Evolutionary conservation across 768 basidiomycete genomes (phyloP).

Genomic region (Suillus occidentalis): DNA sequence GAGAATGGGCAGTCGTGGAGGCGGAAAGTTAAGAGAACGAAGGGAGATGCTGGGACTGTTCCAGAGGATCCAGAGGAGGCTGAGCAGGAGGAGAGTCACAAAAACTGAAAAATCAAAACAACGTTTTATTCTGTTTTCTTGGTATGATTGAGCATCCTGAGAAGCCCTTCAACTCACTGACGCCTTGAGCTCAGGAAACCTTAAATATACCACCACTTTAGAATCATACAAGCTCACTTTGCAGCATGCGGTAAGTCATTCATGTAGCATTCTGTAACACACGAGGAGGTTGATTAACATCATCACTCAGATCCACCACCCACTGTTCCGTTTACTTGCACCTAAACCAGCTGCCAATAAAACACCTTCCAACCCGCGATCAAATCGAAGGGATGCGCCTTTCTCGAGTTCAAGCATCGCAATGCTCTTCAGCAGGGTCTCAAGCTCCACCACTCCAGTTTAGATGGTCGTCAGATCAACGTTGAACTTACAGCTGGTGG

Average conservation of each 20-base stretch:
- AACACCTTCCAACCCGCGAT: constrained; percentile 37
- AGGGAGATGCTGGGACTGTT: constrained; percentile 22
- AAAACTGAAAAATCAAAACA: constrained; percentile 43
- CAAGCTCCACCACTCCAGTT: constrained; percentile 82
- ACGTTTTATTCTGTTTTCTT: constrained; percentile 80
- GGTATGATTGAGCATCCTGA: constrained; percentile 47
- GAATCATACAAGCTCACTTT: constrained; percentile 74
- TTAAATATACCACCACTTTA: constrained; percentile 77
- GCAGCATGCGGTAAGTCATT: constrained; percentile 60
- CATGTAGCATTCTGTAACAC: neutral
- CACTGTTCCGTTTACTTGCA: constrained; percentile 76
- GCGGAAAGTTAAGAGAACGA: constrained; percentile 35
- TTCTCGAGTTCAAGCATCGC: constrained; percentile 81
- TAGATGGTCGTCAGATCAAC: constrained; percentile 87
- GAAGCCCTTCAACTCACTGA: neutral
- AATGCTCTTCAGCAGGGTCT: constrained; percentile 83
- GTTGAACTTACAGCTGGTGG: constrained; percentile 95
- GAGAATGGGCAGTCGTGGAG: constrained; percentile 31
- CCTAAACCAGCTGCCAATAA: constrained; percentile 49
- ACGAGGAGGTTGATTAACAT: neutral
- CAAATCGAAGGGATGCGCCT: constrained; percentile 95
- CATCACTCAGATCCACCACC: constrained; percentile 63
- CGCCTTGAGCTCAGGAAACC: constrained; percentile 60
- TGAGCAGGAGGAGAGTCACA: constrained; percentile 24
- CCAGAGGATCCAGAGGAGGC: constrained; percentile 24